Evolutionary conservation across 306 rosid genomes (phyloP).

Genomic region (Medicago truncatula): DNA sequence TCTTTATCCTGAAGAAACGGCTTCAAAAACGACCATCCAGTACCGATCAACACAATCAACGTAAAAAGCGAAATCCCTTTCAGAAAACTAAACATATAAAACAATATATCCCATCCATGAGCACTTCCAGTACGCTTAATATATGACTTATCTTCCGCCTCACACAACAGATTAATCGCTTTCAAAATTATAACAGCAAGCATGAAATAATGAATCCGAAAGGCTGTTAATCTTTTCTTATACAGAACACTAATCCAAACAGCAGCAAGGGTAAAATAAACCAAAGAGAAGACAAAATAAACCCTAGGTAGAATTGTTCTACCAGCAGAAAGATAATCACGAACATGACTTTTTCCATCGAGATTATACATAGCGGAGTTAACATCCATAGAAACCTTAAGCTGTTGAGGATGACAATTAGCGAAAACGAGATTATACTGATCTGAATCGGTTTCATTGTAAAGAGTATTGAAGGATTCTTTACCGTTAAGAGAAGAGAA

Average conservation of each 20-base stretch:
- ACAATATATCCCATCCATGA: slow-evolving; percentile 95
- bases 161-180: slow-evolving; percentile 77
- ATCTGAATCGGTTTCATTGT: slow-evolving; percentile 67
- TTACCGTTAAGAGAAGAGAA: slow-evolving; percentile 52
- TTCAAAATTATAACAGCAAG: slow-evolving; percentile 83
- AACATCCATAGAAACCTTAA: slow-evolving; percentile 70
- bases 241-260: slow-evolving; percentile 73
- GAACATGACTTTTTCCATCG: slow-evolving; percentile 62
- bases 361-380: slow-evolving; percentile 86
- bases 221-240: slow-evolving; percentile 78
- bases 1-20: slow-evolving; percentile 92
- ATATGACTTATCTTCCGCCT: slow-evolving; percentile 89
- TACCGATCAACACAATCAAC: slow-evolving; percentile 83
- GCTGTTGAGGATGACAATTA: slow-evolving; percentile 58
- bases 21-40: slow-evolving; percentile 95
- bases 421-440: slow-evolving; percentile 90
- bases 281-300: slow-evolving; percentile 68
- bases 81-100: slow-evolving; percentile 85
- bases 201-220: slow-evolving; percentile 89
- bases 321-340: slow-evolving; percentile 89
- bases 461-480: slow-evolving; percentile 35
- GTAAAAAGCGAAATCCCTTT: slow-evolving; percentile 88
- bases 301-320: slow-evolving; percentile 78
- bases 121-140: slow-evolving; percentile 89
- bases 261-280: slow-evolving; percentile 59